Base-by-base conservation (phyloP, 345 rosid genomes). In the Eucalyptus sp. region DNA sequence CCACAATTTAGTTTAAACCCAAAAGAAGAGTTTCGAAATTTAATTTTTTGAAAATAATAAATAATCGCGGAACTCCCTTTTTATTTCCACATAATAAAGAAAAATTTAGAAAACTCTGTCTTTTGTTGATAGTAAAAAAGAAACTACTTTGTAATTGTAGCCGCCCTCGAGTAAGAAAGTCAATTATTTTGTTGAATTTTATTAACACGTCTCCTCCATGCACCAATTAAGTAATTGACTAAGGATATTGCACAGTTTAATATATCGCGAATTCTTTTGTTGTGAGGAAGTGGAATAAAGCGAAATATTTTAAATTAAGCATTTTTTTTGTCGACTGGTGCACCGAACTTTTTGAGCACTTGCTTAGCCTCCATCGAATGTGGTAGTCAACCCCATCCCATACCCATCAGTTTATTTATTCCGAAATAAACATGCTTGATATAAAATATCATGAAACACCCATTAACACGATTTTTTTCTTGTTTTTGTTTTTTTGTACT, bases 1-100 rank as follows among this genome's bases (percentile, higher is more conserved):
- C 8, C 3, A 0, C 66, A 25, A 60, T 62, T 62, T 62, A 62
- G 17, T 29, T 27, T 62, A 62, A 62, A 62, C 17, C 2, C 16
- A 62, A 5, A 62, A 62, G 27, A 62, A 13, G 33, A 6, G 33
- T 62, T 62, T 62, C 0, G 0, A 0, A 62, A 13, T 62, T 27
- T 29, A 29, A 29, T 27, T 6, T 62, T 29, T 60, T 58, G 1
- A 27, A 62, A 29, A 62, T 62, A 27, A 29, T 62, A n/a, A 27
- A 29, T 29, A n/a, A n/a, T 14, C 1, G 11, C 0, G 11, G 16
- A 64, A n/a, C 37, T 64, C 3, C 41, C 41, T 37, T 37, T 37
- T 37, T 37, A 37, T 37, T 37, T 37, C 6, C 76, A 14, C 2
- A 64, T n/a, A 3, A 64, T 64, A 7, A 14, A 64, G 5, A 64